Conservation (phyloP, 148 eudicot species). For the Silene latifolia region DNA sequence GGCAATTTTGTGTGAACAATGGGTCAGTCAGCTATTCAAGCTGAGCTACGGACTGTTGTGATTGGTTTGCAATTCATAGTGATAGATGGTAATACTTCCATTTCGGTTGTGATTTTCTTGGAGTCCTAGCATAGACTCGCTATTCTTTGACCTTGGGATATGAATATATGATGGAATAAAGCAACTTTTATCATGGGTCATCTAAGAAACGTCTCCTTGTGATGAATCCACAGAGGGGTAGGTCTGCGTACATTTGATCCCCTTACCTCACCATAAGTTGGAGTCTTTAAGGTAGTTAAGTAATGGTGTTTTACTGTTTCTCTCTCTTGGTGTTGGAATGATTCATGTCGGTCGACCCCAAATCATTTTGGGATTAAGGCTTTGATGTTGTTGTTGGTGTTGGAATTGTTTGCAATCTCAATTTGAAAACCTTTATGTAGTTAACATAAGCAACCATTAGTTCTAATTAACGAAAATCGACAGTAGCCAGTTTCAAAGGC, state of each 20-base stretch:
- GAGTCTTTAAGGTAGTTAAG: background rate
- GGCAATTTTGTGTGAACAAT: background rate
- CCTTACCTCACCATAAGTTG: background rate
- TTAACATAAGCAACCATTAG: background rate
- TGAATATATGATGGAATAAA: background rate
- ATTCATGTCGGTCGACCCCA: too few relatives aligned
- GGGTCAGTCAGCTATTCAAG: background rate
- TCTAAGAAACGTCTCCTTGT: too few relatives aligned
- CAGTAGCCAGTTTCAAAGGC: background rate
- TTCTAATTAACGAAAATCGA: background rate
- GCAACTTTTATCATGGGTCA: background rate
- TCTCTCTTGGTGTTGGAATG: background rate
- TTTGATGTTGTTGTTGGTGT: too few relatives aligned
- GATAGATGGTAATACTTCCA: background rate
- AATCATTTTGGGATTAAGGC: too few relatives aligned
- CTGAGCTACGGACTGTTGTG: too few relatives aligned
- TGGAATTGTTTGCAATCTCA: background rate
- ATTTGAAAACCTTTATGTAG: background rate
- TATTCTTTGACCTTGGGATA: background rate
- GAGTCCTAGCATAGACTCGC: background rate
- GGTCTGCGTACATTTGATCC: background rate
- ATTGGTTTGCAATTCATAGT: too few relatives aligned
- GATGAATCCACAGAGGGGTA: background rate
- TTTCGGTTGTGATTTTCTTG: background rate
- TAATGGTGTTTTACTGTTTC: background rate